Conservation (phyloP, 78 protist species). For the Dictyostelium capitatum region DNA sequence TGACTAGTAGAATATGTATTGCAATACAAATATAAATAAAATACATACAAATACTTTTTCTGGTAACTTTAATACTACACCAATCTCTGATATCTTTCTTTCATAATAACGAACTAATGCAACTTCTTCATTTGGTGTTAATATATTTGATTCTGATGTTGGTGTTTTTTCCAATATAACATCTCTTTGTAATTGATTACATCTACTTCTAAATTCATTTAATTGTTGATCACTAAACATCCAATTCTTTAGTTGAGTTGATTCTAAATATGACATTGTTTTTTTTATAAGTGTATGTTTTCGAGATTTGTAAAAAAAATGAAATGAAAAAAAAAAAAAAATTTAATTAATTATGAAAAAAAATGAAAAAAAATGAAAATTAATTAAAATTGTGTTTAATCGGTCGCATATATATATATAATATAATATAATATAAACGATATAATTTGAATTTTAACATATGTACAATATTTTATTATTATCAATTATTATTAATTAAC, state of each 20-base stretch:
- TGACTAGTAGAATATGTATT: too few species aligned
- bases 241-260: slow-evolving; percentile 63
- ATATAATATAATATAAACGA: too few species aligned
- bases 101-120: slow-evolving; percentile 23
- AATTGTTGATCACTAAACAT: slow-evolving; percentile 29
- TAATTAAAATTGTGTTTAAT: too few species aligned
- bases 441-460: too few species aligned
- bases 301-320: too few species aligned
- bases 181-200: neutral
- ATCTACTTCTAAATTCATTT: neutral
- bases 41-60: slow-evolving; percentile 26
- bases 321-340: too few species aligned
- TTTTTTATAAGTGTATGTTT: too few species aligned
- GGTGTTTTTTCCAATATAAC: neutral
- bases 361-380: too few species aligned
- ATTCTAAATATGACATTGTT: slow-evolving; percentile 47
- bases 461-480: too few species aligned
- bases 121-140: slow-evolving; percentile 35
- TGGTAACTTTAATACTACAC: slow-evolving; percentile 47
- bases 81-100: slow-evolving; percentile 20
- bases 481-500: neutral
- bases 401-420: too few species aligned
- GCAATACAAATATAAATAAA: neutral
- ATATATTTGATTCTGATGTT: neutral
- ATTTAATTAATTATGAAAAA: too few species aligned